Evolutionary conservation across 2,329 filamentous ascomycete genomes (phyloP).

Genomic region (Apiospora hydei): DNA sequence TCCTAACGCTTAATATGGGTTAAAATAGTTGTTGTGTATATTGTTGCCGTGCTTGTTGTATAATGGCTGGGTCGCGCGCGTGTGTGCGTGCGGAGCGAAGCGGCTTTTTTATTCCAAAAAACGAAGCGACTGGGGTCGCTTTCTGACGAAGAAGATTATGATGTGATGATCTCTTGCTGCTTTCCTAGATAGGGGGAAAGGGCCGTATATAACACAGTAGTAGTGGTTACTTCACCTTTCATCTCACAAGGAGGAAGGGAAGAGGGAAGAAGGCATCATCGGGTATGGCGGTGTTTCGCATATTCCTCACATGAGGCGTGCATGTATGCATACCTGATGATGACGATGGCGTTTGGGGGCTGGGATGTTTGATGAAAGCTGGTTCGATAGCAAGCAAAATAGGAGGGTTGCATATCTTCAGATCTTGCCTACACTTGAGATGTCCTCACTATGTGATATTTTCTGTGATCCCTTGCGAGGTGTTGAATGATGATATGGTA

Average conservation of each 20-base stretch:
- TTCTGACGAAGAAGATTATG: constrained; percentile 14
- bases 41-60: not conserved
- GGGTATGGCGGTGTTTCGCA: not conserved
- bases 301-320: not conserved
- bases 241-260: not conserved
- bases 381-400: not conserved
- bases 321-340: not conserved
- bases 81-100: not conserved
- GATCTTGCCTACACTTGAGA: not conserved
- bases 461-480: not conserved
- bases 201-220: not conserved
- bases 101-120: constrained; percentile 3
- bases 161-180: constrained; percentile 16
- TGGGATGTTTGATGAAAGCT: constrained; percentile 8
- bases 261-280: not conserved
- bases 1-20: constrained; percentile 39
- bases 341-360: constrained; percentile 8
- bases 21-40: not conserved
- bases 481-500: too few relatives aligned
- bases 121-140: not conserved
- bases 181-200: not conserved
- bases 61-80: not conserved
- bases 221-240: not conserved
- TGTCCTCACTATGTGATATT: not conserved
- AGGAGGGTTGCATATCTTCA: not conserved